Base-by-base conservation (phyloP, 805 yeast species). In the Yamadazyma olivae region DNA sequence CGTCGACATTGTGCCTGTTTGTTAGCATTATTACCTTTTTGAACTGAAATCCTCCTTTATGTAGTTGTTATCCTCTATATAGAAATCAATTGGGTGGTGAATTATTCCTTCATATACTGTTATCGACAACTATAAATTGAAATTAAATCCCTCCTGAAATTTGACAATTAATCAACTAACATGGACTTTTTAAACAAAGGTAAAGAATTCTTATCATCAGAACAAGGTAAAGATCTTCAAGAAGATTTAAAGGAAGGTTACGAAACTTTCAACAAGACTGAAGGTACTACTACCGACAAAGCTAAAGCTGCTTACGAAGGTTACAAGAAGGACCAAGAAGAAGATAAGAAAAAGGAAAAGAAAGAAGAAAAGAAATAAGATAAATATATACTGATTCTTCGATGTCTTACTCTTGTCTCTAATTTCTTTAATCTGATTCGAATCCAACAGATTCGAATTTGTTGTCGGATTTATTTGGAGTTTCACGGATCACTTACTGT, bases 201-300 rank as follows among this genome's bases (percentile, higher is more conserved):
- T 36, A 50, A 59, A 39, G 51, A 49, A 32, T 53, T 55, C 20
- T 48, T 47, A 33, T 49, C 44, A 14, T 54, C 56, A 31, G 49
- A 54, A 29, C 50, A 50, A 37, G 62, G 57, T 30, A 44, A 44
- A 35, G 50, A 50, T 10, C 48, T 52, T 36, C 35, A 45, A 20
- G 56, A 56, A 36, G 69, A 61, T 24, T 68, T 67, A 31, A 50
- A 66, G 48, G 57, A 51, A 17, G 70, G 62, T 25, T 64, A 55
- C 59, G 40, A 44, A 21, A 53, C 57, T 32, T 64, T 51, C 59
- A 44, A 45, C 53, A 49, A 46, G 38, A 48, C 58, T 22, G 63
- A 54, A 14, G 57, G 57, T 42, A 30, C 57, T 17, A 46, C 47
- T 51, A 32, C 49, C 16, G 61, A 56, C 43, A 58, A 61, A 50